Percentiles rank a stretch among this genome's conserved stretches.
These are phyloP conservation scores for Aureobasidium sp. DNA, from an alignment of 2,329 filamentous ascomycete species.

Conservation along the genomic window DNA sequence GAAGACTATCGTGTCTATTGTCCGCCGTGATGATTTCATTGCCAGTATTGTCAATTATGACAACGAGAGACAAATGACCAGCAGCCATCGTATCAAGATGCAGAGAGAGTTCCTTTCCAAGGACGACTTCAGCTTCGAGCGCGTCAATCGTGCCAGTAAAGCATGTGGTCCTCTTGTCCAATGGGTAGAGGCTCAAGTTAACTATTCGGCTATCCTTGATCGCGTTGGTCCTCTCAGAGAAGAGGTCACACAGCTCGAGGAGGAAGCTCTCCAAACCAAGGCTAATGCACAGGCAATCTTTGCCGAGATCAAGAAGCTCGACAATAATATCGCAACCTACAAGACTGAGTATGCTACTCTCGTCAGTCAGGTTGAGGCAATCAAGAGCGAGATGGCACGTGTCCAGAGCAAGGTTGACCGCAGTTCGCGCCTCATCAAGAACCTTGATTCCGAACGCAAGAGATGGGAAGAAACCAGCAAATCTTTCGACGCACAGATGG, in stretches of 20 bases:
- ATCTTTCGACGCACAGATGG: conserved; percentile 96
- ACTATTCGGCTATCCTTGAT: conserved; percentile 95
- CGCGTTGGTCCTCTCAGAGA: conserved; percentile 86
- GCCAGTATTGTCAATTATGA: conserved; percentile 96
- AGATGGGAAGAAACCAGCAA: conserved; percentile 97
- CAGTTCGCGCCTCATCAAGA: conserved; percentile 88
- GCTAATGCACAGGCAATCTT: conserved; percentile 88
- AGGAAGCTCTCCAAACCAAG: conserved; percentile 84
- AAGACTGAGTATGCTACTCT: conserved; percentile 93
- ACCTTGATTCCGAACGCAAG: conserved; percentile 82
- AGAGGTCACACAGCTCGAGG: conserved; percentile 80
- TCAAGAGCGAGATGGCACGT: conserved; percentile 92
- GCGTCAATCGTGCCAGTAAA: conserved; percentile 91
- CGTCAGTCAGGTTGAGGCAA: conserved; percentile 93
- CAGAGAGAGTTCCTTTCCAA: conserved; percentile 85
- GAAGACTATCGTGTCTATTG: conserved; percentile 82
- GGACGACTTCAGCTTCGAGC: conserved; percentile 92
- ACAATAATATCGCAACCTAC: conserved; percentile 87
- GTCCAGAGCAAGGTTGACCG: conserved; percentile 98
- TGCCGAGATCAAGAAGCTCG: conserved; percentile 74
- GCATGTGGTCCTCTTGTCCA: conserved; percentile 94
- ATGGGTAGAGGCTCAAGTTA: conserved; percentile 94
- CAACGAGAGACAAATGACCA: conserved; percentile 93
- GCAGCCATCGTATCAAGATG: conserved; percentile 75
- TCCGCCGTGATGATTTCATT: conserved; percentile 93